A percentile compares a stretch with the other conserved stretches of the same genome.
These are phyloP conservation scores for Colletotrichum truncatum DNA, from an alignment of 2,329 filamentous ascomycete species.

Conservation along the genomic window DNA sequence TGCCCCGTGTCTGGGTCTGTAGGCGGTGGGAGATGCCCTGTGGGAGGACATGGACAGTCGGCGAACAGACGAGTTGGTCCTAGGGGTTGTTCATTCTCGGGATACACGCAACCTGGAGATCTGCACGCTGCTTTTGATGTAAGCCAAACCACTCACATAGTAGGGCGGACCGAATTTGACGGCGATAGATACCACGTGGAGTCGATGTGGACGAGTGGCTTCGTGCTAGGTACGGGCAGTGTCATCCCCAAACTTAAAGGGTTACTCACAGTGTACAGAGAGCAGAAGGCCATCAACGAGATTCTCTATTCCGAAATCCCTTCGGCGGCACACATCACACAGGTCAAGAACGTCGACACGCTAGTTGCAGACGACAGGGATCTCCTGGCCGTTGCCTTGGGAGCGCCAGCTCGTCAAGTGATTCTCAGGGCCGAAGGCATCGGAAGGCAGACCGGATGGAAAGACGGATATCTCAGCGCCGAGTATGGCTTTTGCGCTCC, in stretches of 20 bases:
- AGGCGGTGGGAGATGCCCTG: slow-evolving; percentile 36
- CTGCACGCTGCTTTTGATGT: slow-evolving; percentile 47
- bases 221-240: slow-evolving; percentile 45
- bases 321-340: slow-evolving; percentile 46
- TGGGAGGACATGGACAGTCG: slow-evolving; percentile 6
- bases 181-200: slow-evolving; percentile 51
- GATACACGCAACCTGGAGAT: slow-evolving; percentile 40
- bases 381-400: slow-evolving; percentile 60
- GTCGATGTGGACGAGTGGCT: slow-evolving; percentile 57
- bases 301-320: slow-evolving; percentile 56
- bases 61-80: slow-evolving; percentile 35
- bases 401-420: slow-evolving; percentile 63
- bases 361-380: slow-evolving; percentile 58
- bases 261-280: slow-evolving; percentile 37
- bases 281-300: slow-evolving; percentile 57
- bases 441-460: slow-evolving; percentile 60
- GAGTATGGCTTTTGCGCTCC: slow-evolving; percentile 62
- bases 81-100: slow-evolving; percentile 43
- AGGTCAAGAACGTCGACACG: slow-evolving; percentile 56
- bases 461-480: slow-evolving; percentile 60
- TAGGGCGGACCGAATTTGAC: slow-evolving; percentile 21
- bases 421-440: slow-evolving; percentile 62
- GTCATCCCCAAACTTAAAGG: background rate
- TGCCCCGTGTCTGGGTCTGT: slow-evolving; percentile 43
- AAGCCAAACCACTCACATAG: slow-evolving; percentile 8